phyloP scores from a whole-genome alignment of 2,329 filamentous ascomycete genomes.

The Colletotrichum cuscutae region DNA sequence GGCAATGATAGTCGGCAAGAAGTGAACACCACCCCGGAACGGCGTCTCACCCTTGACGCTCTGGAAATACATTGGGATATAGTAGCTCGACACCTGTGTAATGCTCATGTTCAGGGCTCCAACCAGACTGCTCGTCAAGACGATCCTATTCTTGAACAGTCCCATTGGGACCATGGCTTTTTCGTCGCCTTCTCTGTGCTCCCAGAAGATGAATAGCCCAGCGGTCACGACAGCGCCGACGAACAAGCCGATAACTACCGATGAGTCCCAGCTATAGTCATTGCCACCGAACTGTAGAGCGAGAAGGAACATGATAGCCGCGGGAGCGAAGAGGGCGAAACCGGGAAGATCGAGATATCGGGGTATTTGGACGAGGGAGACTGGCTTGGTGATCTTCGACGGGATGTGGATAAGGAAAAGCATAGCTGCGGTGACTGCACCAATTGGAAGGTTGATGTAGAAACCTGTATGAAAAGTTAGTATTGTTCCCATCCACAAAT shows the following conservation, averaged over 20 bases:
- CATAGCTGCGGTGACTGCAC: conserved; percentile 46
- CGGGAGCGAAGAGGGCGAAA: conserved; percentile 54
- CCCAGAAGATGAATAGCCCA: conserved; percentile 52
- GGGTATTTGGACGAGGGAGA: conserved; percentile 40
- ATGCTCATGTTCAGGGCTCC: conserved; percentile 54
- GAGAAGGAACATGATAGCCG: conserved; percentile 53
- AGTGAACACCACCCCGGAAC: conserved; percentile 49
- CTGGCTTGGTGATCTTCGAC: conserved; percentile 46
- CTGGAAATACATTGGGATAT: conserved; percentile 64
- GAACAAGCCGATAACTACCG: conserved; percentile 52
- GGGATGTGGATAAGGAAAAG: conserved; percentile 48
- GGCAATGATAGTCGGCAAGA: conserved; percentile 52
- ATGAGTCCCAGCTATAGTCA: conserved; percentile 51
- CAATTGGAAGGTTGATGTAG: conserved; percentile 59
- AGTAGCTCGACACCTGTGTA: conserved; percentile 58
- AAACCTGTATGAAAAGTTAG: conserved; percentile 44
- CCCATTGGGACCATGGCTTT: conserved; percentile 60
- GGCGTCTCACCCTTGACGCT: conserved; percentile 53
- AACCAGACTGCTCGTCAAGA: conserved; percentile 54
- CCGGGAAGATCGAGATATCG: conserved; percentile 53
- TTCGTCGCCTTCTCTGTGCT: conserved; percentile 53
- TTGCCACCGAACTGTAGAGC: conserved; percentile 56
- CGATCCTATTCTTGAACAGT: conserved; percentile 53
- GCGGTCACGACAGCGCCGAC: conserved; percentile 46
- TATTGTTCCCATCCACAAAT: neutral